Evolutionary conservation across 257 asterid species (phyloP), one percentile per base, ranked within the genome.

Genomic region (Penstemon barbatus): DNA sequence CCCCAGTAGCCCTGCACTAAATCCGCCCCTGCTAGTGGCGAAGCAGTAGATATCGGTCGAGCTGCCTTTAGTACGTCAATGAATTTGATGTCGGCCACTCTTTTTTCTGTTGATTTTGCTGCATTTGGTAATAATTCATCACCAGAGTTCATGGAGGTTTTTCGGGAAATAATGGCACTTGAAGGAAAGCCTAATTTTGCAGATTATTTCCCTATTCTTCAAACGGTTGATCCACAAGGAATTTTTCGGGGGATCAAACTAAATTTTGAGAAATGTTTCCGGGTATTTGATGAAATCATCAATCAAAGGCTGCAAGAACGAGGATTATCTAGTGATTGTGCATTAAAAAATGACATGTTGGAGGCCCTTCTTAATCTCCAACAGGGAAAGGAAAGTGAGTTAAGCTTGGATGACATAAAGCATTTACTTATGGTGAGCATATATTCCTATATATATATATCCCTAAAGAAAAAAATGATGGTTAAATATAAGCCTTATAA

Each of bases 331-430:
- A 57, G 9, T 0, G 51, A 7, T n/a, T 18, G 40, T 4, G 39
- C 3, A 4, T 4, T 39, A 19, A 3, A 33, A 42, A 55, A 43
- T 15, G 85, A 80, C 55, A 15, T 77, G 65, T n/a, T 77, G 38
- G 78, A 80, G 40, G 55, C 64, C n/a, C 80, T 80, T 0, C 60
- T 80, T 39, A 77, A 80, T 50, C 51, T 73, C 3, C 13, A 13
- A 12, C 66, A 46, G n/a, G 25, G 7, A 9, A 5, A 36, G 13
- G 70, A 65, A 11, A 45, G 65, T 6, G 74, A 74, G 6, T 63
- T 71, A 5, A 76, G 57, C 46, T 5, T 12, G 1, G 49, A 65
- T n/a, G 69, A 64, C 5, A 76, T 76, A 1, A 57, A 65, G 6
- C 69, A 76, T 65, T 10, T 70, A n/a, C 64, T 76, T n/a, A 12